Percentiles rank a stretch among this genome's conserved stretches.
phyloP scores from a whole-genome alignment of 2,329 filamentous ascomycete species.

The Fusarium anguioides region DNA sequence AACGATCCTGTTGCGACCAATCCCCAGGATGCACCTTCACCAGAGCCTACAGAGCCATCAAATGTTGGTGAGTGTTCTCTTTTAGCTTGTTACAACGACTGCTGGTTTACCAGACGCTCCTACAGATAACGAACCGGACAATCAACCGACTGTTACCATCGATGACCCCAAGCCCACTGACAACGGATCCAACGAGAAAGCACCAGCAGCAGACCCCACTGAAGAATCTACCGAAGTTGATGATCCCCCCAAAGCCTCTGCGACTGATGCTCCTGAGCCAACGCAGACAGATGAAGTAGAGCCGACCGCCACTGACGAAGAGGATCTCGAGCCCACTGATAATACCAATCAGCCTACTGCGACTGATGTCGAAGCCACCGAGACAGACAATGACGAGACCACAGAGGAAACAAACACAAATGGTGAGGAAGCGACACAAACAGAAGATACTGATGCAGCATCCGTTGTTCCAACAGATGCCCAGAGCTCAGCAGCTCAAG shows the following conservation, averaged over 20 bases:
- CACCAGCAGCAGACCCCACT: neutral
- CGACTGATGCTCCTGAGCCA: neutral
- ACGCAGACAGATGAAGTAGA: neutral
- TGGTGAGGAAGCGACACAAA: constrained; percentile 8
- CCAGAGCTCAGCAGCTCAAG: neutral
- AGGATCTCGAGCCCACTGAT: neutral
- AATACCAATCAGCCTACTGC: neutral
- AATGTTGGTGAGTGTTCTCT: neutral
- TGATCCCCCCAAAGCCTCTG: neutral
- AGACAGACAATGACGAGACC: neutral
- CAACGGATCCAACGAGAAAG: neutral
- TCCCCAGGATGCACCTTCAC: neutral
- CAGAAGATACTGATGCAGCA: neutral
- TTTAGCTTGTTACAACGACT: accelerated
- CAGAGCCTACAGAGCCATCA: neutral
- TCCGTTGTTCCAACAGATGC: neutral
- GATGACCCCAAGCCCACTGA: neutral
- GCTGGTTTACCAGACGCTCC: neutral
- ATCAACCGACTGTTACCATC: neutral
- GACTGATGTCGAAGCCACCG: neutral
- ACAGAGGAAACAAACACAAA: constrained; percentile 1
- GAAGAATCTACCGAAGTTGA: neutral
- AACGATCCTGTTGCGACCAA: constrained; percentile 1
- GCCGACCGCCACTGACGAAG: neutral
- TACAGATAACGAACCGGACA: neutral